Conservation (phyloP, 108 stramenopile genomes). For the Pseudonitzschia pungens region DNA sequence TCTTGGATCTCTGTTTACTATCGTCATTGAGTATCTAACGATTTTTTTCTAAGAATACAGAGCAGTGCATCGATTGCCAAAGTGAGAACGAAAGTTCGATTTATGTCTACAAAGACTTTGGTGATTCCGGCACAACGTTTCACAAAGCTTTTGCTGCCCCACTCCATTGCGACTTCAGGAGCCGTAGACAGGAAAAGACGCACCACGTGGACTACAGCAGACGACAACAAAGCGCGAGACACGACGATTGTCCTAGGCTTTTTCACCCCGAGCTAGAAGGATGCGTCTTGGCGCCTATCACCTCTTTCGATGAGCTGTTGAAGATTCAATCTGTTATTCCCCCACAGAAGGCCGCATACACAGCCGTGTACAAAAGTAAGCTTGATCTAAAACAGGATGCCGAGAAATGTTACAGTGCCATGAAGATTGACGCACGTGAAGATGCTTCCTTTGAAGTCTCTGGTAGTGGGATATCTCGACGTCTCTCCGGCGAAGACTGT, state of each 20-base stretch:
- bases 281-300: neutral
- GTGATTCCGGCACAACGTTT: neutral
- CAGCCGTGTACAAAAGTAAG: neutral
- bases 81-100: conserved; percentile 1
- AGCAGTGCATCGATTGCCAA: neutral
- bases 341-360: conserved; percentile 2
- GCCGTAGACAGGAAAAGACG: no score
- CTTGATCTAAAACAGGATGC: neutral
- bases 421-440: neutral
- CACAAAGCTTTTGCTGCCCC: neutral
- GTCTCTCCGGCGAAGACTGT: neutral
- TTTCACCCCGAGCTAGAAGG: neutral
- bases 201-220: no score
- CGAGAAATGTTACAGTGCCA: neutral
- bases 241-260: neutral
- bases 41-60: neutral
- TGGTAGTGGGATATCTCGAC: neutral
- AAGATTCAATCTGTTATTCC: neutral
- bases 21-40: neutral
- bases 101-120: conserved; percentile 4
- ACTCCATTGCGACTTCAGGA: neutral
- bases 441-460: neutral
- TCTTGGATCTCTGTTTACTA: neutral
- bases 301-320: neutral
- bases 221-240: neutral